Evolutionary conservation across 495 filamentous ascomycete genomes (phyloP), one percentile per base, ranked within the genome.

Genomic region (Chlorociboria aeruginascens): DNA sequence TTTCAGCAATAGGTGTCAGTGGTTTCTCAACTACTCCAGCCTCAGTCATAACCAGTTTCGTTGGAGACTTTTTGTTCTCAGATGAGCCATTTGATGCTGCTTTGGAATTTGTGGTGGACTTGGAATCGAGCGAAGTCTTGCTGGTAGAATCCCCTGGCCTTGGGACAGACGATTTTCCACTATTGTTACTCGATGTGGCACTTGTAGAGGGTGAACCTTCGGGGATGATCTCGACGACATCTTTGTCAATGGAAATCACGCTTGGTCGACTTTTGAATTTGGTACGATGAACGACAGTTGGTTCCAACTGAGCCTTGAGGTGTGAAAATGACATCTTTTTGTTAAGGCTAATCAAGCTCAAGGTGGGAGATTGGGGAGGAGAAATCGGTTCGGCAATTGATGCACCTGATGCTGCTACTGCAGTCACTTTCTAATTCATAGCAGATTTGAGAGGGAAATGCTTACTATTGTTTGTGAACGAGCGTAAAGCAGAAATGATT

Each of bases 201-300:
- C 53, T 52, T 8, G 50, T 56, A 16, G 53, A 46, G 7, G 53
- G 53, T 8, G 57, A 56, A 14, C 8, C 35, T n/a, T 51, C 55
- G 14, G 28, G 51, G 4, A 25, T 41, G 1, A 52, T 36, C 11
- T 54, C 44, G n/a, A 37, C 10, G 7, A 45, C 28, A 12, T 14
- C 52, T 49, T 45, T 52, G 14, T 55, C 56, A 34, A 48, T 38
- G 9, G 51, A 55, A 17, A 54, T 50, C 17, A 56, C 13, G 16
- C 50, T 51, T 29, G 57, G 57, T 13, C 57, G 38, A 25, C 52
- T 57, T 45, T 69, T 71, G 30, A 60, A 55, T 25, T 62, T 52
- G 25, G 61, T 44, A 32, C 71, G 64, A 55, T 67, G 68, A 12
- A 76, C 66, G 7, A 73, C 63, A 0, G 69, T 74, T 0, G 67